Conservation (phyloP, 2,329 filamentous ascomycete genomes). For the Hymenoscyphus fraxineus region DNA sequence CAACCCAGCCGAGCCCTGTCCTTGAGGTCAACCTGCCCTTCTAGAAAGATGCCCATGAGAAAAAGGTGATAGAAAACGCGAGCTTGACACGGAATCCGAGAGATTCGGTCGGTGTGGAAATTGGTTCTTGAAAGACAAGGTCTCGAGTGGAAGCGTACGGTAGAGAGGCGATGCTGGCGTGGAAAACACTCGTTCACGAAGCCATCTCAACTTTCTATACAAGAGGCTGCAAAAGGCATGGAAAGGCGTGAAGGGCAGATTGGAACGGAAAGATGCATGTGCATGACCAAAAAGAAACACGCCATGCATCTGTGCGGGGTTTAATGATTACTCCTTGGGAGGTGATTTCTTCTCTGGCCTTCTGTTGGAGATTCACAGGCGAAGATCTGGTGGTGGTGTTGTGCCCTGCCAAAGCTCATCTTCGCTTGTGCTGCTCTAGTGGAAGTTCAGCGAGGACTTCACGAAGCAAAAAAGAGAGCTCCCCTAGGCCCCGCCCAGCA, state of each 20-base stretch:
- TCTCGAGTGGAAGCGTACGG: background rate
- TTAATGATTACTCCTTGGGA: constrained; percentile 13
- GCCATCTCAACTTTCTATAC: constrained; percentile 1
- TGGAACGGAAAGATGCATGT: background rate
- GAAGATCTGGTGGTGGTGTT: constrained; percentile 22
- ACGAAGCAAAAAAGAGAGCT: background rate
- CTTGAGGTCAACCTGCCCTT: background rate
- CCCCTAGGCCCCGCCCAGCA: background rate
- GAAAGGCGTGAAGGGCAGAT: constrained; percentile 19
- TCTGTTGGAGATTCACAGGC: constrained; percentile 12
- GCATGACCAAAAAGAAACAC: constrained; percentile 12
- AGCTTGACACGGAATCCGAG: constrained; percentile 1
- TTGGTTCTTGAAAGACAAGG: constrained; percentile 22
- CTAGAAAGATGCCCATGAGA: background rate
- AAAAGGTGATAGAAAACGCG: background rate
- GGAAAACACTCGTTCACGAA: constrained; percentile 14
- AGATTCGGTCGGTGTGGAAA: constrained; percentile 20
- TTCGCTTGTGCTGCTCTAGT: constrained; percentile 15
- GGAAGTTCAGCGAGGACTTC: background rate
- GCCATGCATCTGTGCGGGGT: constrained; percentile 21
- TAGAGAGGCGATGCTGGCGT: background rate
- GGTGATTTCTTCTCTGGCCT: constrained; percentile 4
- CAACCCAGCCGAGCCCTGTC: no score
- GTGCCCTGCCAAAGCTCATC: constrained; percentile 20
- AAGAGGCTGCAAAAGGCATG: constrained; percentile 14